A percentile compares a stretch with the other conserved stretches of the same genome.
phyloP scores from a whole-genome alignment of 1,284 basidiomycete genomes.

The Fistulina hepatica region DNA sequence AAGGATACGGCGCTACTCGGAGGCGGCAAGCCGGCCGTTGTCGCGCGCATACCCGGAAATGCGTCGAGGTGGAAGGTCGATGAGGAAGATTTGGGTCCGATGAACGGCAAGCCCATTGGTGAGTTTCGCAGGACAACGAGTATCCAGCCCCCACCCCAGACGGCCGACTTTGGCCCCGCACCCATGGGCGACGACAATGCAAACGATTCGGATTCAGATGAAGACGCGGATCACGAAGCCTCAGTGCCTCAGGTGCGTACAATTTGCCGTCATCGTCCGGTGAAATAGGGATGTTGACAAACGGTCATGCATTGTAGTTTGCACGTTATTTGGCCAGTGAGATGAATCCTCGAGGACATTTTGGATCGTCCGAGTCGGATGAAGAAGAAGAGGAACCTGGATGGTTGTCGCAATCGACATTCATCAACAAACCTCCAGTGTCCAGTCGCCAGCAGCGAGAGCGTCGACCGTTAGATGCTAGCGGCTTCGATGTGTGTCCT shows the following conservation, averaged over 20 bases:
- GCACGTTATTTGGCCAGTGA: slow-evolving; percentile 65
- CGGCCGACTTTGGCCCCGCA: slow-evolving; percentile 57
- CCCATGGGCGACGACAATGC: slow-evolving; percentile 38
- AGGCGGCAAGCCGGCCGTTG: slow-evolving; percentile 65
- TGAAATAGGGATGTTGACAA: not conserved
- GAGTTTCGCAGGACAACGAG: slow-evolving; percentile 47
- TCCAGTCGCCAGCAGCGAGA: slow-evolving; percentile 37
- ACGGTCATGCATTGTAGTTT: slow-evolving; percentile 37
- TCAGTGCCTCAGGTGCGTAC: too few relatives aligned
- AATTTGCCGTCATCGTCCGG: slow-evolving; percentile 26
- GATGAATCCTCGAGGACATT: slow-evolving; percentile 50
- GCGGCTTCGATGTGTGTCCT: slow-evolving; percentile 52
- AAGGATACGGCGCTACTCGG: slow-evolving; percentile 74
- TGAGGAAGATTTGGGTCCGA: slow-evolving; percentile 39
- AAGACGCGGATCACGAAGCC: slow-evolving; percentile 13
- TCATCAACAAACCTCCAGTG: slow-evolving; percentile 48
- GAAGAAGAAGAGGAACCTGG: slow-evolving; percentile 65
- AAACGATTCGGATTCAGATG: slow-evolving; percentile 34
- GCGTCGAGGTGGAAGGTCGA: slow-evolving; percentile 57
- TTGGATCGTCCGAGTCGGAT: slow-evolving; percentile 45
- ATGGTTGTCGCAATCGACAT: slow-evolving; percentile 67
- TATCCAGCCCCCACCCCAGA: slow-evolving; percentile 35
- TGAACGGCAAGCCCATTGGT: slow-evolving; percentile 29
- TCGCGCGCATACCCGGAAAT: slow-evolving; percentile 26
- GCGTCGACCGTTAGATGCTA: slow-evolving; percentile 39